phyloP scores from a whole-genome alignment of 305 asterid genomes.

The Solanum hybrid region DNA sequence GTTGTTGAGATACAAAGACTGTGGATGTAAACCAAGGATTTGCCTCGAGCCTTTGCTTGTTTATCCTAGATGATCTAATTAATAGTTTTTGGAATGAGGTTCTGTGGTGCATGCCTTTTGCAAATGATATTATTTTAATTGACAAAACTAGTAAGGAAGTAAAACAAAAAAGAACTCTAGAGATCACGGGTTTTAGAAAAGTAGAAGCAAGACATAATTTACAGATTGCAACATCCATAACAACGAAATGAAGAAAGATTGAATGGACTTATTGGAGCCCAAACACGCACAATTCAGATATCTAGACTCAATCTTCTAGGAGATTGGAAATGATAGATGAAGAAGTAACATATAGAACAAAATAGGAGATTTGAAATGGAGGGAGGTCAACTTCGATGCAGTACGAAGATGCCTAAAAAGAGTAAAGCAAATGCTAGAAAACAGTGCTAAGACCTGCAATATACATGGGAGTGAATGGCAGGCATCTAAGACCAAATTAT shows the following conservation, averaged over 20 bases:
- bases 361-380: neutral
- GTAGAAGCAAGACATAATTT: neutral
- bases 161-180: neutral
- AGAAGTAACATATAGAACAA: neutral
- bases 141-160: neutral
- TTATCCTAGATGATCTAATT: neutral
- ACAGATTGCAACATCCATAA: neutral
- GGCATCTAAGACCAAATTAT: neutral
- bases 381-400: neutral
- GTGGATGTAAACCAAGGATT: neutral
- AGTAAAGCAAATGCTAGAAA: neutral
- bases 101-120: neutral
- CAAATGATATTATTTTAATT: neutral
- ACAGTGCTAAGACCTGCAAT: neutral
- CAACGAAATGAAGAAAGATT: neutral
- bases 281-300: neutral
- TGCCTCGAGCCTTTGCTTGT: neutral
- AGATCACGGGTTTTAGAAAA: neutral
- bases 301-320: neutral
- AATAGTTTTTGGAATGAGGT: neutral
- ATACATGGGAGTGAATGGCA: neutral
- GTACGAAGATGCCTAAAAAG: neutral
- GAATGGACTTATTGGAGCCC: neutral
- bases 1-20: neutral
- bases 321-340: neutral